Conservation (phyloP, 306 rosid genomes). For the Glycine tomentella region DNA sequence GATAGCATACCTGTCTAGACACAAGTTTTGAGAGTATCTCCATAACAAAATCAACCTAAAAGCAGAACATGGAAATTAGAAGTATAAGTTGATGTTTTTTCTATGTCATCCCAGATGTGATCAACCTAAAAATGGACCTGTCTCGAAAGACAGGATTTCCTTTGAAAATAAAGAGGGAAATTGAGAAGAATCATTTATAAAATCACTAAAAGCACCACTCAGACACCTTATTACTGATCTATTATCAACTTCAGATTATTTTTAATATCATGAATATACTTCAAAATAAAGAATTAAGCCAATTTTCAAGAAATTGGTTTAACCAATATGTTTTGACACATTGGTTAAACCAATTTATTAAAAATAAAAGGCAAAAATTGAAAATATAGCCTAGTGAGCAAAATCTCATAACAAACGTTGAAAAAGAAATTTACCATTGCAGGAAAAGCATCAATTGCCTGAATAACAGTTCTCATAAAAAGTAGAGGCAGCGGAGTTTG, state of each 20-base stretch:
- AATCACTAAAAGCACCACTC: background rate
- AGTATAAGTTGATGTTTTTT: constrained; percentile 29
- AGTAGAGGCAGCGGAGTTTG: constrained; percentile 97
- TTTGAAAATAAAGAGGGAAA: background rate
- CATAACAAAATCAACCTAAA: constrained; percentile 99
- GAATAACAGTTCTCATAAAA: constrained; percentile 98
- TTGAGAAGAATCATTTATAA: constrained; percentile 27
- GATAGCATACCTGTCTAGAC: constrained; percentile 72
- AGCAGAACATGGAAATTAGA: constrained; percentile 39
- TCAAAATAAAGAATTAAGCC: constrained; percentile 25
- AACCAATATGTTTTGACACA: background rate
- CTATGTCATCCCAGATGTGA: constrained; percentile 15
- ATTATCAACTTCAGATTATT: background rate
- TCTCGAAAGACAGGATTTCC: background rate
- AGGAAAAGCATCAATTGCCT: constrained; percentile 98
- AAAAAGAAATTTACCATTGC: constrained; percentile 65
- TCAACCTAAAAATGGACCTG: background rate
- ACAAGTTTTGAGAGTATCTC: constrained; percentile 97
- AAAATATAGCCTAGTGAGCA: background rate
- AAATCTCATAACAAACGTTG: constrained; percentile 30
- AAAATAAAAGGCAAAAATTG: constrained; percentile 16
- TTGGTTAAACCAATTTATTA: constrained; percentile 6
- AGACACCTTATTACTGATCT: background rate
- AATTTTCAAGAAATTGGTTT: background rate
- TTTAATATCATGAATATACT: background rate